Evolutionary conservation across 306 rosid genomes (phyloP), one percentile per base, ranked within the genome.

Genomic region (Trifolium pratense): DNA sequence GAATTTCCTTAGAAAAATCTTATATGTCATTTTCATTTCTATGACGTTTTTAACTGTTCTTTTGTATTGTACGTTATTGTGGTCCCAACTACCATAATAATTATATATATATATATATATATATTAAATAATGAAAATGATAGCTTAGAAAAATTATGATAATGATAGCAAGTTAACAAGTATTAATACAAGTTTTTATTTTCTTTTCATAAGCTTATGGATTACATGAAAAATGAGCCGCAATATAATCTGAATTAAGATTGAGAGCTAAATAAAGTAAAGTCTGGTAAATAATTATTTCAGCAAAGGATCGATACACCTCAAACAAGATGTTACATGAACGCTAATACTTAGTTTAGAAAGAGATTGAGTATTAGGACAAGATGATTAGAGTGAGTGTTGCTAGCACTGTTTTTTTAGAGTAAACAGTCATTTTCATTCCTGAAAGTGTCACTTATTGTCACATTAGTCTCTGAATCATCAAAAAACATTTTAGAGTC

Each of bases 11-110:
- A 5, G n/a, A n/a, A 65, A 64, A 20, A 17, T 31, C 60, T 49
- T 32, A 17, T 7, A 52, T 0, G 70, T 80, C 77, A 55, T 29
- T 79, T 71, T 62, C 65, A 52, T 66, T 25, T 21, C 34, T 0
- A 7, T 15, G 32, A 65, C 63, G 6, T n/a, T 55, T 71, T 74
- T 67, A 69, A 55, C 55, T 23, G 26, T 55, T 5, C 12, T 23
- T 37, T 11, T 32, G 1, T 48, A 48, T 48, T 21, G 63, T 25
- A 23, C 32, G 1, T 39, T 70, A 39, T 56, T 11, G 57, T 49
- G 84, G 73, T 66, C 71, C 65, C 75, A 55, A 17, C 9, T n/a
- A n/a, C n/a, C n/a, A n/a, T n/a, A n/a, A n/a, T n/a, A n/a, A n/a
- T n/a, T n/a, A n/a, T n/a, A n/a, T n/a, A n/a, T n/a, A n/a, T n/a